Conservation (phyloP, 148 eudicot genomes). For the Persicaria maculosa region DNA sequence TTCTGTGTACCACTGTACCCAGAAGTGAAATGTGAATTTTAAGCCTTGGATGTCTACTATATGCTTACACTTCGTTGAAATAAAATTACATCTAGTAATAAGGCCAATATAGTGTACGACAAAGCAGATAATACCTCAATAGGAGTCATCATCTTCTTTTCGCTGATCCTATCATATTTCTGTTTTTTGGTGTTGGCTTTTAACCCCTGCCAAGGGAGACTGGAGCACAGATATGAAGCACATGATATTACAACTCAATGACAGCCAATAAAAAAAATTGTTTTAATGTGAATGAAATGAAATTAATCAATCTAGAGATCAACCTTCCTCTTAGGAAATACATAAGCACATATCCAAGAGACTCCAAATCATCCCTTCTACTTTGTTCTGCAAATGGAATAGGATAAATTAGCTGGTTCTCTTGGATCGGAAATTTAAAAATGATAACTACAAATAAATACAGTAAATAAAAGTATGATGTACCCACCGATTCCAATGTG, state of each 20-base stretch:
- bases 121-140: constrained; percentile 56
- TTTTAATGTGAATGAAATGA: not conserved
- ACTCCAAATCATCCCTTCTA: constrained; percentile 96
- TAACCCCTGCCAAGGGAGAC: constrained; percentile 99
- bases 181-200: constrained; percentile 95
- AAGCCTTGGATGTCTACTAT: not conserved
- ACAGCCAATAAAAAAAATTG: not conserved
- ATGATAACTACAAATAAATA: not conserved
- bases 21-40: not conserved
- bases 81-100: not conserved
- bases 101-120: constrained; percentile 4
- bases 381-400: constrained; percentile 70
- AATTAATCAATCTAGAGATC: constrained; percentile 9
- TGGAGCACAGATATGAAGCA: constrained; percentile 25
- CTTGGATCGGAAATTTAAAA: not conserved
- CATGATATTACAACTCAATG: constrained; percentile 12
- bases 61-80: not conserved
- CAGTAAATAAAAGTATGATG: not conserved
- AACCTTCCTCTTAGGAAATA: constrained; percentile 97
- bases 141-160: constrained; percentile 90
- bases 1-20: not conserved
- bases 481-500: constrained; percentile 68
- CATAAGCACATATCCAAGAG: constrained; percentile 96
- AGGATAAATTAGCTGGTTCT: not conserved
- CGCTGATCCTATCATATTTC: constrained; percentile 95